These are phyloP conservation scores for Zhuliangozyma parablackwelliae DNA, from an alignment of 1,139 yeast species.

Conservation along the genomic window DNA sequence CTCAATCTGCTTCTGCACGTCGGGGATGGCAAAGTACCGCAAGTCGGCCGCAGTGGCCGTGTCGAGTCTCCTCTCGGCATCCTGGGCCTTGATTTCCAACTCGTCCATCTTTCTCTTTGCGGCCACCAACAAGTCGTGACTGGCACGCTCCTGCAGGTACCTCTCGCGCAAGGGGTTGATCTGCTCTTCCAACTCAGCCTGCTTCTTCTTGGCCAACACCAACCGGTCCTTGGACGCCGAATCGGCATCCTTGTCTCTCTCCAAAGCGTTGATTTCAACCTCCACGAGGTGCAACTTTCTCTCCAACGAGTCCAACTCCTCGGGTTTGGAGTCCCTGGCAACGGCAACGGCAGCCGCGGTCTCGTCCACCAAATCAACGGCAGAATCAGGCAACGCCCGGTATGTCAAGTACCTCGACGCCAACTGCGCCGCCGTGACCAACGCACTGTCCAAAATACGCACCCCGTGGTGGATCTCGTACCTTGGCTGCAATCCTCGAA, in stretches of 20 bases:
- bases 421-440: conserved; percentile 91
- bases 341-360: conserved; percentile 98
- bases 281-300: conserved; percentile 86
- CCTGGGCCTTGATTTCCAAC: conserved; percentile 84
- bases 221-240: conserved; percentile 82
- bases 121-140: conserved; percentile 84
- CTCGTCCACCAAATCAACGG: conserved; percentile 94
- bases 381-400: conserved; percentile 95
- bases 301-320: conserved; percentile 88
- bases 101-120: conserved; percentile 92
- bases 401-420: conserved; percentile 94
- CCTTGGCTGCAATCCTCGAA: conserved; percentile 93
- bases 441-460: conserved; percentile 89
- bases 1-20: conserved; percentile 69
- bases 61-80: conserved; percentile 96
- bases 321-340: conserved; percentile 97
- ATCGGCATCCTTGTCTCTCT: conserved; percentile 92
- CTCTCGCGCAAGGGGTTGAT: conserved; percentile 82
- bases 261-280: conserved; percentile 94
- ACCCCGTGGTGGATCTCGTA: conserved; percentile 99
- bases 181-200: conserved; percentile 81
- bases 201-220: conserved; percentile 68
- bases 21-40: conserved; percentile 96
- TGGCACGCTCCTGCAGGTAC: conserved; percentile 82
- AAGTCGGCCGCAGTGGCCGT: conserved; percentile 93